These are phyloP conservation scores for Coniochaeta sp. DNA, from an alignment of 2,329 filamentous ascomycete species.

Conservation along the genomic window DNA sequence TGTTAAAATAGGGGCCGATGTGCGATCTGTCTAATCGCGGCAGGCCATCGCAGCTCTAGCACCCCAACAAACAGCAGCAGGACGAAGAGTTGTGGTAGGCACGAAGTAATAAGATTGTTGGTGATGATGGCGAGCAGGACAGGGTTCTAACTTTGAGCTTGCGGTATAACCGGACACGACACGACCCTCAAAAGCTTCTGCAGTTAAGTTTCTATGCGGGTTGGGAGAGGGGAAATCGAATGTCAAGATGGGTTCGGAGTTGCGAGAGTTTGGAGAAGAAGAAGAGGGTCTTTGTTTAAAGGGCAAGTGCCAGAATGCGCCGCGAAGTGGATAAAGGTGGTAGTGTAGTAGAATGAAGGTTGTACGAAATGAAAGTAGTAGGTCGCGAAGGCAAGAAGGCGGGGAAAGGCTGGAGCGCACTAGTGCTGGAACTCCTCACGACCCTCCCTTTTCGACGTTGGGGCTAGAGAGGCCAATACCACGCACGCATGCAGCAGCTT, in stretches of 20 bases:
- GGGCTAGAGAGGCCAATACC: background rate
- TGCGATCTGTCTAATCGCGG: background rate
- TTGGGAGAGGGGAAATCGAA: background rate
- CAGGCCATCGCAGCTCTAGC: background rate
- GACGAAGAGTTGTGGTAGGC: background rate
- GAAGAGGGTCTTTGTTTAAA: background rate
- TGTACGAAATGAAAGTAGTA: background rate
- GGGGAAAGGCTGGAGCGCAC: background rate
- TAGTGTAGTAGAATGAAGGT: background rate
- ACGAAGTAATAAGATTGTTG: background rate
- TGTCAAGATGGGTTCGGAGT: background rate
- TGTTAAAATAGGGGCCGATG: background rate
- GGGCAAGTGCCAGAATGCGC: background rate
- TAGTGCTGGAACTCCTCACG: background rate
- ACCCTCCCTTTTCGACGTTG: background rate
- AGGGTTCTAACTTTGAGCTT: background rate
- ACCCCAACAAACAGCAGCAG: background rate
- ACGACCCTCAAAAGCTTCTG: background rate
- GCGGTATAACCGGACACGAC: background rate
- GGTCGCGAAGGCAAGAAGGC: background rate
- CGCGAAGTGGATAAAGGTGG: slow-evolving; percentile 1
- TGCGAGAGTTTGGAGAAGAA: background rate
- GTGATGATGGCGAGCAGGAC: background rate
- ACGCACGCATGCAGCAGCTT: too few species aligned
- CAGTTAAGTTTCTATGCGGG: background rate